These are phyloP conservation scores for Tritrichomonas musculus DNA, from an alignment of 208 protist genomes.

Conservation along the genomic window DNA sequence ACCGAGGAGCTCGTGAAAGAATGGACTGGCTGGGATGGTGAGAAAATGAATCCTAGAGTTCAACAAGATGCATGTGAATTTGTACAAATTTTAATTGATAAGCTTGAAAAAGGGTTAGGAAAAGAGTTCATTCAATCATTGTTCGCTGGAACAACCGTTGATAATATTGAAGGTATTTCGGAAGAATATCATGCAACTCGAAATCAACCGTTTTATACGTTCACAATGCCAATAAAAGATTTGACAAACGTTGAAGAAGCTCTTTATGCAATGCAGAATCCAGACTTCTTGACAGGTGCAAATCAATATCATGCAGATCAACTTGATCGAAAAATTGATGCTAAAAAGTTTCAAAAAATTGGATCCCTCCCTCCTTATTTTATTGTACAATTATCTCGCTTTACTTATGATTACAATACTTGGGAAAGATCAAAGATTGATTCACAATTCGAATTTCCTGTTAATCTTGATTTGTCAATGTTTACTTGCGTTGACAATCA, in stretches of 20 bases:
- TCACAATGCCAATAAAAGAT: background rate
- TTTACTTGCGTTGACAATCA: no score
- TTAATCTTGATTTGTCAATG: background rate
- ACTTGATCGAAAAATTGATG: background rate
- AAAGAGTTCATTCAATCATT: background rate
- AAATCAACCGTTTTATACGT: background rate
- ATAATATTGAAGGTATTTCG: background rate
- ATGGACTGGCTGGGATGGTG: slow-evolving; percentile 22
- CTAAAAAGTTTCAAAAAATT: background rate
- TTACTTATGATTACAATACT: background rate
- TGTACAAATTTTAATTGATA: background rate
- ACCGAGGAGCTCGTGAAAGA: background rate
- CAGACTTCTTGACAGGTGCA: background rate
- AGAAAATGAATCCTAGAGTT: slow-evolving; percentile 18
- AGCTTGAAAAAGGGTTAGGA: background rate
- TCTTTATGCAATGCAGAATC: background rate
- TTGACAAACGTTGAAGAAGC: background rate
- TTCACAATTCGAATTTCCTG: background rate
- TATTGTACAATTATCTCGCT: background rate
- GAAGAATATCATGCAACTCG: background rate
- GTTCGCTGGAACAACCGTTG: background rate
- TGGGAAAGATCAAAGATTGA: background rate
- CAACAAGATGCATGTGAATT: no score
- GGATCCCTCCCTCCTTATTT: background rate
- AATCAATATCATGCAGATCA: background rate